phyloP scores from a whole-genome alignment of 305 asterid species.

The Plantago coronopus region DNA sequence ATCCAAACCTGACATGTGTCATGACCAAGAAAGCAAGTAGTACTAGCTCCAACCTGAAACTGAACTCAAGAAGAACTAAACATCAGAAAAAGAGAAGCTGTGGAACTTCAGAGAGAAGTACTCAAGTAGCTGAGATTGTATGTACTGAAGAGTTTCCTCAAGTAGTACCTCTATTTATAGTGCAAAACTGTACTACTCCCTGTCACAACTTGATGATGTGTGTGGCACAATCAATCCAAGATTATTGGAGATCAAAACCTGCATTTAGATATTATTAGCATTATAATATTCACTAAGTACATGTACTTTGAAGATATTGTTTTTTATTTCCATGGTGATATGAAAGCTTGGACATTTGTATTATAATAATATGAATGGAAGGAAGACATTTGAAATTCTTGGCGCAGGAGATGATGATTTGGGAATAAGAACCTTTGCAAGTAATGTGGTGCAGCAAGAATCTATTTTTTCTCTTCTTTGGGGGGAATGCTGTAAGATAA shows the following conservation, averaged over 20 bases:
- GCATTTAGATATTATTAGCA: conserved; percentile 18
- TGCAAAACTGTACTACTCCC: not conserved
- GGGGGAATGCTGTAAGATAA: too few relatives aligned
- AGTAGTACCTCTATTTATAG: conserved; percentile 37
- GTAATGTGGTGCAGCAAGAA: conserved; percentile 14
- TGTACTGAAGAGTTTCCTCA: conserved; percentile 3
- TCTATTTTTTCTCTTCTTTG: too few relatives aligned
- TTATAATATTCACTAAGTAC: conserved; percentile 22
- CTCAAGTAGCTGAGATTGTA: too few relatives aligned
- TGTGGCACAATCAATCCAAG: conserved; percentile 5
- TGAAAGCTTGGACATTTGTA: not conserved
- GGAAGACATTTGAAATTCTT: conserved; percentile 12
- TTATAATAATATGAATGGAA: not conserved
- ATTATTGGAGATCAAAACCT: conserved; percentile 13
- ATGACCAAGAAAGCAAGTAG: too few relatives aligned
- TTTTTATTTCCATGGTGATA: conserved; percentile 7
- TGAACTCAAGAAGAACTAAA: not conserved
- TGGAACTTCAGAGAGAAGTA: not conserved
- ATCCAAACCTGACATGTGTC: not conserved
- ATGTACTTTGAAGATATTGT: too few relatives aligned
- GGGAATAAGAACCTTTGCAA: conserved; percentile 30
- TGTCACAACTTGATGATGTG: not conserved
- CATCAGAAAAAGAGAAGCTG: not conserved
- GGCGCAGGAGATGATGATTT: conserved; percentile 1
- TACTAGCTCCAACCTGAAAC: too few relatives aligned